These are phyloP conservation scores for Musa beccarii DNA, from an alignment of 176 grass and related monocot species.

Conservation along the genomic window DNA sequence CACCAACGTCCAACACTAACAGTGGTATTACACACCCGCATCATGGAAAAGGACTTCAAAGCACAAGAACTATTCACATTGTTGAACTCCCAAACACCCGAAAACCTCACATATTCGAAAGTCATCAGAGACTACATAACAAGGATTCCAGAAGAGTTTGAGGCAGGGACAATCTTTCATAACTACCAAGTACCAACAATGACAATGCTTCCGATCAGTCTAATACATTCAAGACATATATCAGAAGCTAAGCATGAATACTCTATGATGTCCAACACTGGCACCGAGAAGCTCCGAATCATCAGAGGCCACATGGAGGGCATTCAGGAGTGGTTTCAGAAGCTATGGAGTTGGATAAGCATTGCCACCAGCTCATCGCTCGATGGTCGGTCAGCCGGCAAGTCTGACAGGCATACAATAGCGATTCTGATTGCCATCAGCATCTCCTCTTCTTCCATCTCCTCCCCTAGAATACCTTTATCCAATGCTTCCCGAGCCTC, in stretches of 20 bases:
- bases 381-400: conserved; percentile 66
- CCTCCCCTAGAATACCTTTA: conserved; percentile 44
- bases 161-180: too few relatives aligned
- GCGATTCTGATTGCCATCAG: conserved; percentile 82
- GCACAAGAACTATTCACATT: background rate
- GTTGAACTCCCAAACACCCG: background rate
- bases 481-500: conserved; percentile 77
- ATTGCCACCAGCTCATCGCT: conserved; percentile 88
- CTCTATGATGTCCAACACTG: too few relatives aligned
- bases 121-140: background rate
- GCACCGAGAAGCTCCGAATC: too few relatives aligned
- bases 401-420: conserved; percentile 77
- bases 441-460: conserved; percentile 87
- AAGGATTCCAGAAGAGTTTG: background rate
- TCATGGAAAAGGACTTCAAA: background rate
- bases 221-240: background rate
- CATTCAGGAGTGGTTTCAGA: conserved; percentile 14
- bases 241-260: too few relatives aligned
- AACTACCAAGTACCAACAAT: too few relatives aligned
- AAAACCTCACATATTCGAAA: background rate
- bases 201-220: background rate
- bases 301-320: too few relatives aligned
- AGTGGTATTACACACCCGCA: background rate
- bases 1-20: too few relatives aligned
- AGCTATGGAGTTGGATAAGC: conserved; percentile 78